Percentiles rank a stretch among this genome's conserved stretches.
These are phyloP conservation scores for Physaria fendleri DNA, from an alignment of 345 rosid genomes.

Conservation along the genomic window DNA sequence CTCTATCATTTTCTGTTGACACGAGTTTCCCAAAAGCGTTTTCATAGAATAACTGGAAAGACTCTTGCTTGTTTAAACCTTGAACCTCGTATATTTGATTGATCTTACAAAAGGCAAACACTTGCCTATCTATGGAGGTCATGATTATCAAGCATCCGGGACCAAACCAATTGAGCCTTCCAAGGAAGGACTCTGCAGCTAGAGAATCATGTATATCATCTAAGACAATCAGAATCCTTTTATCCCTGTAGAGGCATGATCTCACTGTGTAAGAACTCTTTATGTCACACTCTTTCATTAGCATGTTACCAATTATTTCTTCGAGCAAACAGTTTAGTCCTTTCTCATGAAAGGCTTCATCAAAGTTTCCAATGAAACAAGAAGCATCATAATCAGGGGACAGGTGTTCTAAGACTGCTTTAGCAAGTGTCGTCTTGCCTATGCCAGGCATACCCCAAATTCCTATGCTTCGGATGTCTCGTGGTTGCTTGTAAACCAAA, in stretches of 20 bases:
- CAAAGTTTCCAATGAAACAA: not conserved
- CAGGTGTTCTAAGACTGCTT: not conserved
- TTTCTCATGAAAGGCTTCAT: not conserved
- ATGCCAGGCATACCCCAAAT: constrained; percentile 17
- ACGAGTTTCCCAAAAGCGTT: not conserved
- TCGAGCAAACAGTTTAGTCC: not conserved
- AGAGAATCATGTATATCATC: not conserved
- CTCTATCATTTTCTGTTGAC: not conserved
- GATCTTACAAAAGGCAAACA: not conserved
- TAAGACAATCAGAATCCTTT: not conserved
- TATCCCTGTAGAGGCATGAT: not conserved
- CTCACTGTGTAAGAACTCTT: not conserved
- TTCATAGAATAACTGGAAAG: not conserved
- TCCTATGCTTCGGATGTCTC: not conserved
- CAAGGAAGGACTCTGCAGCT: not conserved
- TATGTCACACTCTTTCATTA: not conserved
- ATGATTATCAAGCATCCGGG: constrained; percentile 8
- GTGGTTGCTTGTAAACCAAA: not conserved
- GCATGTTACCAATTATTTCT: not conserved
- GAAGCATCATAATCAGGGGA: constrained; percentile 7
- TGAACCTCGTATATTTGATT: not conserved
- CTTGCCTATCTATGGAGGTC: not conserved
- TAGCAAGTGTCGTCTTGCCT: constrained; percentile 18
- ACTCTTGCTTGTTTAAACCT: not conserved
- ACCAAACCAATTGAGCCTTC: constrained; percentile 1